phyloP scores from a whole-genome alignment of 2,329 filamentous ascomycete genomes.

The Drechslerella dactyloides region DNA sequence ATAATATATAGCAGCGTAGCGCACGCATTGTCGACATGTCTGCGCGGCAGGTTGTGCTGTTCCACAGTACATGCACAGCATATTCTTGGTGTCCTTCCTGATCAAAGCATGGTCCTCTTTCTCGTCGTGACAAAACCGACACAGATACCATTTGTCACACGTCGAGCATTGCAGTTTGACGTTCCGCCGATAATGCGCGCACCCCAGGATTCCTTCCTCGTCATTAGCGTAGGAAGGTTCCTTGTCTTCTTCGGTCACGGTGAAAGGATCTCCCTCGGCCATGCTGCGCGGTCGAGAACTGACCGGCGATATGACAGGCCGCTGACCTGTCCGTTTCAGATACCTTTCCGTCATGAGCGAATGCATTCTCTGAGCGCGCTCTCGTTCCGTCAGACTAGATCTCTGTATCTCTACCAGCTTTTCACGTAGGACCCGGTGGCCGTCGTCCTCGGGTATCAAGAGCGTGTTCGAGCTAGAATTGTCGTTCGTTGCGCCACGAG shows the following conservation, averaged over 20 bases:
- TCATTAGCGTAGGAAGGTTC: constrained; percentile 60
- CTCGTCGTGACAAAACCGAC: constrained; percentile 89
- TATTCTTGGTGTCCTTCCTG: constrained; percentile 84
- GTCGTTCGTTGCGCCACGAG: neutral
- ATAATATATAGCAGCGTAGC: constrained; percentile 84
- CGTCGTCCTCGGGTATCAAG: constrained; percentile 75
- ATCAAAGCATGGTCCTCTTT: constrained; percentile 79
- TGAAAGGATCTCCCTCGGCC: constrained; percentile 55
- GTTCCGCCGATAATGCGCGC: constrained; percentile 91
- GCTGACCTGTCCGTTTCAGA: constrained; percentile 54
- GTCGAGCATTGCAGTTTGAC: constrained; percentile 93
- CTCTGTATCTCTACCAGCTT: constrained; percentile 74
- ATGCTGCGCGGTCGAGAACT: constrained; percentile 61
- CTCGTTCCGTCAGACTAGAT: constrained; percentile 64
- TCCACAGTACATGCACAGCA: constrained; percentile 96
- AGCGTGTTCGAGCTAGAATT: constrained; percentile 23
- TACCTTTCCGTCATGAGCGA: constrained; percentile 74
- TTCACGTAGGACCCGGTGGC: constrained; percentile 71
- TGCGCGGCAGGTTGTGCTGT: constrained; percentile 83
- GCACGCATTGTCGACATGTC: constrained; percentile 76
- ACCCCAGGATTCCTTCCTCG: constrained; percentile 71
- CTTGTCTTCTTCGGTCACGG: constrained; percentile 58
- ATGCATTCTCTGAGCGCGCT: constrained; percentile 77
- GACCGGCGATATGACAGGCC: constrained; percentile 57
- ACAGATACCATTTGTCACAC: constrained; percentile 91